phyloP scores from a whole-genome alignment of 2,329 filamentous ascomycete genomes.

The Ceratocystis destructans region DNA sequence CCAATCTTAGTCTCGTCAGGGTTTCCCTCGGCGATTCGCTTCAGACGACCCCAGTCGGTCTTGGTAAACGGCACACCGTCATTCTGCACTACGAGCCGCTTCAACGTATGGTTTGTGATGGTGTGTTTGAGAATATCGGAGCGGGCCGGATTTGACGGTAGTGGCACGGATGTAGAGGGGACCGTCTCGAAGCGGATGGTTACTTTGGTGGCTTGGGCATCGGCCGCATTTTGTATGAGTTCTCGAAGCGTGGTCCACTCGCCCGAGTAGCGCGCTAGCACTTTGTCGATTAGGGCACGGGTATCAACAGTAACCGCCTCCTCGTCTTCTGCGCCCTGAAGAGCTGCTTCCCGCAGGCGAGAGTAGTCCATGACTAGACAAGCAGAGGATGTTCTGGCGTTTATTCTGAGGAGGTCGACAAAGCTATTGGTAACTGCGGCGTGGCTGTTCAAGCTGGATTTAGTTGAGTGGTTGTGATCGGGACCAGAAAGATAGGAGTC shows the following conservation, averaged over 20 bases:
- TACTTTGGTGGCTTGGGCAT: conserved; percentile 81
- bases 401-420: neutral
- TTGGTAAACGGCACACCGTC: conserved; percentile 77
- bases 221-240: conserved; percentile 95
- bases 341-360: conserved; percentile 70
- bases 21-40: conserved; percentile 97
- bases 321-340: conserved; percentile 76
- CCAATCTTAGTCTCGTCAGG: conserved; percentile 98
- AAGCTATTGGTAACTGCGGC: neutral
- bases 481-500: neutral
- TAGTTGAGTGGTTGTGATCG: neutral
- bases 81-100: conserved; percentile 80
- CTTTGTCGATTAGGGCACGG: conserved; percentile 91
- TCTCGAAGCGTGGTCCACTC: conserved; percentile 88
- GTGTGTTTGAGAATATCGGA: conserved; percentile 69
- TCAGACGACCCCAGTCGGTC: conserved; percentile 85
- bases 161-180: conserved; percentile 65
- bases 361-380: conserved; percentile 49
- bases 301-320: conserved; percentile 98
- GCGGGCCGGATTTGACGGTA: conserved; percentile 48
- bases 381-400: too few species aligned
- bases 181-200: conserved; percentile 84
- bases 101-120: conserved; percentile 71
- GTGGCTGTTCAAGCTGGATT: neutral
- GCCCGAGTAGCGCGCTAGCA: conserved; percentile 87